Evolutionary conservation across 2,329 filamentous ascomycete genomes (phyloP).

Genomic region (Dactylellina haptotyla): DNA sequence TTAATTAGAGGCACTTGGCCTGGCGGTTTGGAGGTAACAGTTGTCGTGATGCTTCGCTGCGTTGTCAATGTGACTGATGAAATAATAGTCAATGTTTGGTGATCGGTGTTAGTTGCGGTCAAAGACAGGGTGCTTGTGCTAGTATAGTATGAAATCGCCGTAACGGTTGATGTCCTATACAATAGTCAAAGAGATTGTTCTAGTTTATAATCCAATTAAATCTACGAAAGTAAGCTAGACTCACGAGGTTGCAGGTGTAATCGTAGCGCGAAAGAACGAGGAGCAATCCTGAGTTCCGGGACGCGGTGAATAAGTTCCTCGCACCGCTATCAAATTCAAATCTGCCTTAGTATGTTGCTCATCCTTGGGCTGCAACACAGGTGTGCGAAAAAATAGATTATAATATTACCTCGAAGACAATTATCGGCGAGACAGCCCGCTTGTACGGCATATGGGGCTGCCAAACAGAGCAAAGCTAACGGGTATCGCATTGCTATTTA

Average conservation of each 20-base stretch:
- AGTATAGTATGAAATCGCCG: not conserved
- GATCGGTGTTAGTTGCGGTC: not conserved
- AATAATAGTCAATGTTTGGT: not conserved
- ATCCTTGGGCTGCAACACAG: not conserved
- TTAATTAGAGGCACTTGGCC: not conserved
- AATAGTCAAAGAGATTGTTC: not conserved
- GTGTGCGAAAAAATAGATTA: not conserved
- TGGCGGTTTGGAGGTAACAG: not conserved
- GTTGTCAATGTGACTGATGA: not conserved
- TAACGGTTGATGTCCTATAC: not conserved
- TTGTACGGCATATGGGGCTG: too few species aligned
- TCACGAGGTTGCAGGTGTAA: not conserved
- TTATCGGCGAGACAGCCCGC: too few species aligned
- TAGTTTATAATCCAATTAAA: not conserved
- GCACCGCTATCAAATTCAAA: not conserved
- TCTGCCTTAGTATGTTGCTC: not conserved
- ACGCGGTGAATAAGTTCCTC: not conserved
- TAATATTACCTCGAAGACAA: not conserved
- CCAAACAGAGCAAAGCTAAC: too few species aligned
- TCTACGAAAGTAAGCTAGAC: not conserved
- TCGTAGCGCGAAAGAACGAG: not conserved
- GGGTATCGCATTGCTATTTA: too few species aligned
- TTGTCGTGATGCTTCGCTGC: not conserved
- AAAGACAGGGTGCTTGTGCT: not conserved
- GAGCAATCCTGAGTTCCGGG: not conserved